Base-by-base conservation (phyloP, 2,329 filamentous ascomycete genomes). In the Aspergillus piperis region DNA sequence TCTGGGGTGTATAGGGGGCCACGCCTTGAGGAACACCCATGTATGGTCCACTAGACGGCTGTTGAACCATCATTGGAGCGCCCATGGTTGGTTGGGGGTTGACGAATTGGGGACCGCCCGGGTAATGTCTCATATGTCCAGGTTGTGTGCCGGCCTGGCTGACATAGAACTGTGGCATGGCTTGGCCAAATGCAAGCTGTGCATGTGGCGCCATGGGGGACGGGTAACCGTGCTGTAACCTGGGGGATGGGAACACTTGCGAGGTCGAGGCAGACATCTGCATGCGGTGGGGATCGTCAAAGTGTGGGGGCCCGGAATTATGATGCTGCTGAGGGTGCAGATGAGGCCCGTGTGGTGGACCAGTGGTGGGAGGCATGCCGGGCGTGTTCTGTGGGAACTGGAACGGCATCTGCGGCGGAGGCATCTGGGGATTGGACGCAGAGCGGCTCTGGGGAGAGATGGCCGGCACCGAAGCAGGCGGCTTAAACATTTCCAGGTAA, bases 271-370 rank as follows among this genome's bases (percentile, higher is more conserved):
- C 90, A 60, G 90, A 91, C 79, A 95, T 90, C 66, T 86, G 85
- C 90, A 97, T 96, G 54, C 92, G 87, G 71, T 93, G 91, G 60
- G 92, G 90, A 66, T 96, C 93, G 66, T 88, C 87, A 61, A 87
- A 88, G 68, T 88, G 91, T 66, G 88, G 90, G 3, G 86, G 84
- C 15, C 83, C 83, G 55, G 86, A 85, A 5, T 84, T 85, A 65
- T 89, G 89, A 69, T 92, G 90, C 59, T 90, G 89, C 62, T 89
- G 88, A 25, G 84, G 84, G 69, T 92, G 90, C 76, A 92, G 88
- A 73, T 92, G 91, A 17, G 89, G 87, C 19, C 88, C 87, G 71
- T 92, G 91, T 61, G 92, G 88, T 42, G 91, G 86, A 23, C 89
- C 89, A 70, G 88, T 86, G 50, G 88, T 83, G 67, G 88, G 86